A percentile compares a stretch with the other conserved stretches of the same genome.
phyloP scores from a whole-genome alignment of 2,329 filamentous ascomycete species.

The Fusarium xylarioides region DNA sequence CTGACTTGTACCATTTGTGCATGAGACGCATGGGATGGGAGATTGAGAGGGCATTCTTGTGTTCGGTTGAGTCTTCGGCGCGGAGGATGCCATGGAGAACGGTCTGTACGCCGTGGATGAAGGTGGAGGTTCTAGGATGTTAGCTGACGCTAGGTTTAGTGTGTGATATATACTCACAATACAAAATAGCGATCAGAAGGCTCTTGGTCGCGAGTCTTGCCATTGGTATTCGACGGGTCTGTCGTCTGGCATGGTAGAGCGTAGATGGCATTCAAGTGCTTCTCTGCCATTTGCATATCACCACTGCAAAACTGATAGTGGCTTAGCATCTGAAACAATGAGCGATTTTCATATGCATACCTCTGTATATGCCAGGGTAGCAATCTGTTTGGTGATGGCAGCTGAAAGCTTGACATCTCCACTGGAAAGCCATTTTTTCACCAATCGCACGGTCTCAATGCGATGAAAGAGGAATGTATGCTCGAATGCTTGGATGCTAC shows the following conservation, averaged over 20 bases:
- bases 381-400: not conserved
- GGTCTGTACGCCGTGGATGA: not conserved
- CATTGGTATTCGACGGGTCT: fast-evolving
- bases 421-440: conserved; percentile 1
- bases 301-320: not conserved
- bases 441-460: conserved; percentile 4
- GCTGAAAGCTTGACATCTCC: not conserved
- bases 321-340: fast-evolving
- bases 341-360: not conserved
- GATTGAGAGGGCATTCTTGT: fast-evolving
- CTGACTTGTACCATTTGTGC: not conserved
- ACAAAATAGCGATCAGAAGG: conserved; percentile 8
- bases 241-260: not conserved
- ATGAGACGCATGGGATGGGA: not conserved
- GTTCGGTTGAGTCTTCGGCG: fast-evolving
- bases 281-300: not conserved
- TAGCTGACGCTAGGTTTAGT: fast-evolving
- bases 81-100: not conserved
- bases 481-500: not conserved
- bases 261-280: conserved; percentile 1
- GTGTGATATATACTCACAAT: not conserved
- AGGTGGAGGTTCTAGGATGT: not conserved
- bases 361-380: conserved; percentile 14
- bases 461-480: conserved; percentile 11
- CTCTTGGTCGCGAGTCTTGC: conserved; percentile 3